Base-by-base conservation (phyloP, 2,329 filamentous ascomycete genomes). In the Furcasterigmium furcatum region DNA sequence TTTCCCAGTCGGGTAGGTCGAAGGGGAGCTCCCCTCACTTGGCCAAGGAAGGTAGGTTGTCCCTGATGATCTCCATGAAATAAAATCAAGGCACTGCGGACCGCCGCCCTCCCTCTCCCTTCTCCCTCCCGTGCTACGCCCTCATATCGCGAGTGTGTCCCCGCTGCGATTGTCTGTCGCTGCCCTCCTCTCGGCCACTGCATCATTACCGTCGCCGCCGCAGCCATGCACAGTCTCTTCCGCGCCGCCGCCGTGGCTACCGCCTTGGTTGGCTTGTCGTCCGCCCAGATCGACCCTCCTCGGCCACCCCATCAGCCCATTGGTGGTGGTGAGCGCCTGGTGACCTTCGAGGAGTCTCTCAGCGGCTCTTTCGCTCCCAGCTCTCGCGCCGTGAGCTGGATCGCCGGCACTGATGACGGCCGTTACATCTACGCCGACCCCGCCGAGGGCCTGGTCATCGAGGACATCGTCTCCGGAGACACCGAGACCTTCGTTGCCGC, bases 271-370 rank as follows among this genome's bases (percentile, higher is more conserved):
- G 25, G 52, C 43, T 14, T 25, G 20, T 29, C 52, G 32, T 29
- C 50, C 9, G 69, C 71, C 32, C 18, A 20, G 18, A 69, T 75
- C 55, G 70, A 78, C 21, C 76, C 77, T 38, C 68, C 75, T 5
- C 73, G 80, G 25, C 64, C 72, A 42, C 75, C 79, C 9, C 67
- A 74, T 48, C 76, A 79, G 44, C 80, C 81, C 4, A 66, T 68
- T 4, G 79, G 79, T 19, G 74, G 73, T 49, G 80, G 80, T 8
- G 67, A 73, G 24, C 77, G 75, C 42, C 68, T 81, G 7, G 63
- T 85, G 47, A 77, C 69, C 1, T 85, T 78, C 70, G 82, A 83
- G 55, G 74, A 82, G 58, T 83, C 79, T 1, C 75, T 76, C 9
- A 66, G 73, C 1, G 61, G 58, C 13, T 64, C 70, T 22, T 70